Percentiles rank a stretch among this genome's conserved stretches.
phyloP scores from a whole-genome alignment of 306 rosid genomes.

The Hippophae rhamnoides region DNA sequence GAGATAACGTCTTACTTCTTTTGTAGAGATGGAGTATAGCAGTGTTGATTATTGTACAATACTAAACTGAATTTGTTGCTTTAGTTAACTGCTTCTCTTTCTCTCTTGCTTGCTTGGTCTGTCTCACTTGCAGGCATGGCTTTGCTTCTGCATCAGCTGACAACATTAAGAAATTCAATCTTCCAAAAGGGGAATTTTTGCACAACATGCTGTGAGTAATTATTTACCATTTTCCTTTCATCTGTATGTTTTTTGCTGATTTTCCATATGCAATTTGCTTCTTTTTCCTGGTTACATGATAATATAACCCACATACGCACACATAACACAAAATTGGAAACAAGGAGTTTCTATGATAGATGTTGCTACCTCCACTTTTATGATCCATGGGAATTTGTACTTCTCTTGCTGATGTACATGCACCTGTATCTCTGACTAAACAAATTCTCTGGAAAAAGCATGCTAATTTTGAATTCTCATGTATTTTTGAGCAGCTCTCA shows the following conservation, averaged over 20 bases:
- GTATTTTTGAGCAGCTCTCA: conserved; percentile 56
- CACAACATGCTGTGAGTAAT: conserved; percentile 98
- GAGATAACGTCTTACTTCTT: conserved; percentile 4
- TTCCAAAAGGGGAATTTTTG: conserved; percentile 84
- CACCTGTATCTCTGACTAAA: neutral
- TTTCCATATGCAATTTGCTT: conserved; percentile 3
- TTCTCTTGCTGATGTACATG: neutral
- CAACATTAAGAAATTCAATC: conserved; percentile 88
- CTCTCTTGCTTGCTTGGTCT: neutral
- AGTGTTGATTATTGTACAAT: conserved; percentile 9
- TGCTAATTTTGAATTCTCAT: neutral
- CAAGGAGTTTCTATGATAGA: no score
- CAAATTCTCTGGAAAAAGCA: neutral
- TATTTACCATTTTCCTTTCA: conserved; percentile 2
- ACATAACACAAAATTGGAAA: no score
- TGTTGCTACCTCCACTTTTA: no score
- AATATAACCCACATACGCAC: neutral
- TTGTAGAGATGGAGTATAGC: conserved; percentile 1
- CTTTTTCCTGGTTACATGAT: neutral
- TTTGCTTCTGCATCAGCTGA: conserved; percentile 99
- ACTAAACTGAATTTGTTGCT: neutral
- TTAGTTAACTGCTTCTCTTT: neutral
- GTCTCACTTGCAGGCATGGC: conserved; percentile 40
- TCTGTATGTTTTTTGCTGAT: conserved; percentile 2
- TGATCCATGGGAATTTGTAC: no score